A percentile compares a stretch with the other conserved stretches of the same genome.
These are phyloP conservation scores for Singerocomus inundabilis DNA, from an alignment of 1,284 basidiomycete species.

Conservation along the genomic window DNA sequence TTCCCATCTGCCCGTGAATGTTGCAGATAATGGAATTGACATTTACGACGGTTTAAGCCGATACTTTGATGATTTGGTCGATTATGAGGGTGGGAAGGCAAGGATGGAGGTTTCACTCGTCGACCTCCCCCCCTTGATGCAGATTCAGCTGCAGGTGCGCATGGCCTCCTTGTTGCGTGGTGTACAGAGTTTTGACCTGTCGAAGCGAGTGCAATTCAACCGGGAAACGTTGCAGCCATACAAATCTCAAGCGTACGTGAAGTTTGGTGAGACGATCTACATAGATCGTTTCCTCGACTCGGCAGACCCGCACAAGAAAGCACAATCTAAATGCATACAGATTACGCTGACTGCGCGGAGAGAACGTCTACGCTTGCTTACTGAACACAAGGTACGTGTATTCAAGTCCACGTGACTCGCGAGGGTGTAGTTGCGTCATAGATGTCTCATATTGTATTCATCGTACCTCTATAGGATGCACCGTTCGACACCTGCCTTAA, in stretches of 20 bases:
- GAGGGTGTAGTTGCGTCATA: slow-evolving; percentile 14
- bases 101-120: slow-evolving; percentile 88
- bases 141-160: slow-evolving; percentile 90
- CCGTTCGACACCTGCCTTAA: slow-evolving; percentile 55
- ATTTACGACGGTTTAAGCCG: slow-evolving; percentile 92
- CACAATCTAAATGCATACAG: slow-evolving; percentile 68
- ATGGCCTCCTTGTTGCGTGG: not conserved
- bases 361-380: slow-evolving; percentile 65
- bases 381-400: slow-evolving; percentile 61
- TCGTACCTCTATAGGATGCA: slow-evolving; percentile 44
- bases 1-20: slow-evolving; percentile 92
- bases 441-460: slow-evolving; percentile 1
- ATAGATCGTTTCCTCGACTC: slow-evolving; percentile 92
- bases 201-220: slow-evolving; percentile 94
- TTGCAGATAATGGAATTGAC: slow-evolving; percentile 82
- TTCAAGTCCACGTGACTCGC: too few species aligned
- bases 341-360: slow-evolving; percentile 59
- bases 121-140: slow-evolving; percentile 85
- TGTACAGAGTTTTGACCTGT: not conserved
- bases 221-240: slow-evolving; percentile 83
- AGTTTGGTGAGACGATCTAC: slow-evolving; percentile 82
- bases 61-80: slow-evolving; percentile 90
- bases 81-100: slow-evolving; percentile 84
- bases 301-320: slow-evolving; percentile 68
- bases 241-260: slow-evolving; percentile 95